A percentile compares a stretch with the other conserved stretches of the same genome.
Conservation (phyloP, 371 early-diverging fungal species). For the Lichtheimia corymbifera region DNA sequence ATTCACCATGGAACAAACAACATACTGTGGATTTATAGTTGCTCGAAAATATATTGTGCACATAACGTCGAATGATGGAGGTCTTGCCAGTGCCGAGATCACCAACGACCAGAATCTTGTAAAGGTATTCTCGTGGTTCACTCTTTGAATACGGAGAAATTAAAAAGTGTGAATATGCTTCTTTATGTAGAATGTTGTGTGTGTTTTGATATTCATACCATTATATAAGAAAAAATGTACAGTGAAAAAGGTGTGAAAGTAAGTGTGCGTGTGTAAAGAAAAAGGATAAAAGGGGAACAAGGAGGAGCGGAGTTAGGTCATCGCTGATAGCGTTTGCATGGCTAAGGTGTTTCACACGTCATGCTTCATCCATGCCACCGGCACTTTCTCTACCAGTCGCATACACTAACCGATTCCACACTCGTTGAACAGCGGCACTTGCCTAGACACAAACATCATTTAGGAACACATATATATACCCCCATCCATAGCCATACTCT, state of each 20-base stretch:
- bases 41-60: constrained; percentile 72
- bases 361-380: background rate
- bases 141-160: constrained; percentile 12
- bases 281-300: background rate
- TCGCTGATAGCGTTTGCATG: background rate
- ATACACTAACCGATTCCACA: constrained; percentile 39
- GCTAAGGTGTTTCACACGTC: constrained; percentile 1
- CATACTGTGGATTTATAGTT: constrained; percentile 75
- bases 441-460: constrained; percentile 24
- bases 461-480: background rate
- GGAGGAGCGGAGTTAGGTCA: background rate
- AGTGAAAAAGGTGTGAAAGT: background rate
- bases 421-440: constrained; percentile 37
- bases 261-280: background rate
- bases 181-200: background rate
- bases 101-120: constrained; percentile 81
- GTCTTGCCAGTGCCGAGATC: constrained; percentile 82
- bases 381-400: constrained; percentile 21
- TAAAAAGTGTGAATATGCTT: background rate
- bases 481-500: no score
- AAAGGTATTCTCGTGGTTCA: constrained; percentile 49
- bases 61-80: constrained; percentile 65
- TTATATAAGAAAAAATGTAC: constrained; percentile 5
- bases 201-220: background rate
- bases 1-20: background rate